Evolutionary conservation across 1,139 yeast genomes (phyloP), one percentile per base, ranked within the genome.

Genomic region (Chernovozyma sophiae-reginae): DNA sequence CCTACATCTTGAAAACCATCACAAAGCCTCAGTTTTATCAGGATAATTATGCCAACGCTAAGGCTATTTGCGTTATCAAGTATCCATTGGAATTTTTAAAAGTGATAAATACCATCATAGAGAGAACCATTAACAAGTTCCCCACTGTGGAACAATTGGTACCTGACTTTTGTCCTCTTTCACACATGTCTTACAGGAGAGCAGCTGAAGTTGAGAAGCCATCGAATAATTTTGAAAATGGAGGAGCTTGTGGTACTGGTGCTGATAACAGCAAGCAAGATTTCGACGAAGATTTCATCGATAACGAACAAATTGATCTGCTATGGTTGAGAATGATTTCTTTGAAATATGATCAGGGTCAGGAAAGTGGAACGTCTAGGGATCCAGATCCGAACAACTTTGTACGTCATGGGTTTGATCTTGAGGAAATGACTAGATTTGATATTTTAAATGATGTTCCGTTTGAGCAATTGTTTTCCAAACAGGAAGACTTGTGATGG

Each of bases 281-380:
- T 15, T 53, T 53, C 43, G 53, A 51, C 3, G 29, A 58, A 30
- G 56, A 62, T 30, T 53, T 52, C 31, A 52, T 62, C 24, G 55
- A 56, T 28, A 59, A 60, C 38, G 56, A 55, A 4, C 70, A 66
- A 33, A 59, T 66, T 25, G 74, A 68, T 45, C 58, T 60, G 38
- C 44, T 67, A 19, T 68, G 74, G 74, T 43, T 60, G 27, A 68
- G 64, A 38, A 55, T 68, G 51, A 51, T 65, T 16, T 51, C 55
- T n/a, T 51, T 58, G 52, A 65, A 64, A 36, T 53, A 59, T 28
- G 67, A 57, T 19, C 34, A 36, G 24, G 23, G 31, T 6, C 31
- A 28, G 19, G 19, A 7, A 10, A 4, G 7, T 7, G 29, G 17
- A 6, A 6, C 6, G 17, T 6, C 10, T 14, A 30, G 10, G 13